Conservation (phyloP, 208 protist species). For the Novymonas esmeraldas region DNA sequence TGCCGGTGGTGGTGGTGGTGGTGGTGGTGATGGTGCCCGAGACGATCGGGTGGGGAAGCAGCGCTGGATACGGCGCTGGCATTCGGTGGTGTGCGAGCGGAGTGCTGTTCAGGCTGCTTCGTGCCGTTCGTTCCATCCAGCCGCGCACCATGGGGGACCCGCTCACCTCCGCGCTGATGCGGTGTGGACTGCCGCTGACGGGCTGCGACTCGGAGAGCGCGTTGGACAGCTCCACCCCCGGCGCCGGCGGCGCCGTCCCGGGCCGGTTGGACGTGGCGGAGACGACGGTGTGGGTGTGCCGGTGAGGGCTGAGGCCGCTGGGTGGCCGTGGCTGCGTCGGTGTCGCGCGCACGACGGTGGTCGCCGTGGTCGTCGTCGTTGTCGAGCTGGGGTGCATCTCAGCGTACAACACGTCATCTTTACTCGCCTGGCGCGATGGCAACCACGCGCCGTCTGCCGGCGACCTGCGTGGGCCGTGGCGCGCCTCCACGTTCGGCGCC, state of each 20-base stretch:
- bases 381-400: too few relatives aligned
- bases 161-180: not conserved
- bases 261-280: too few relatives aligned
- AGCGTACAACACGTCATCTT: too few relatives aligned
- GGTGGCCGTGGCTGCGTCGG: too few relatives aligned
- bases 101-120: not conserved
- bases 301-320: too few relatives aligned
- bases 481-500: not conserved
- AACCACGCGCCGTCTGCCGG: too few relatives aligned
- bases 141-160: not conserved
- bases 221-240: not conserved
- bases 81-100: slow-evolving; percentile 8
- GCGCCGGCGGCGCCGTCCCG: not conserved
- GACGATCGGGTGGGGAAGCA: slow-evolving; percentile 14
- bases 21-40: not conserved
- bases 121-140: not conserved
- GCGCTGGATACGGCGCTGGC: slow-evolving; percentile 2
- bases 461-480: not conserved
- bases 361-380: too few relatives aligned
- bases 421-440: too few relatives aligned
- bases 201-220: not conserved
- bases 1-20: not conserved
- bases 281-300: too few relatives aligned
- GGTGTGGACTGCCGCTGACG: not conserved
- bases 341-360: too few relatives aligned